Evolutionary conservation across 768 basidiomycete genomes (phyloP), one percentile per base, ranked within the genome.

Genomic region (Xerocomellus dryophilus): DNA sequence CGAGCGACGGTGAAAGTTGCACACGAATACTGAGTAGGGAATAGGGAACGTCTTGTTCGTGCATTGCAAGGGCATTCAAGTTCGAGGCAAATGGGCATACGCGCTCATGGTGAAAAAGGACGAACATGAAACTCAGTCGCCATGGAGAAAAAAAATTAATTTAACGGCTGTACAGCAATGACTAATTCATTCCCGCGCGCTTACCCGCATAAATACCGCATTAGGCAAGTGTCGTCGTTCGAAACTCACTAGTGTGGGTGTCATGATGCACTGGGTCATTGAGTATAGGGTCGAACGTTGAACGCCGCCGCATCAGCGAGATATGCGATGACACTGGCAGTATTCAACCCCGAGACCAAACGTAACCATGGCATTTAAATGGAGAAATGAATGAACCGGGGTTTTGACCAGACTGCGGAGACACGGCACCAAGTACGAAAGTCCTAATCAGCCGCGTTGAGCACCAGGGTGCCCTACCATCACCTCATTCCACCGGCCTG

Each of bases 211-310:
- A 4, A 4, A 10, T 31, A 46, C 51, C 53, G 6, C 17, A 57
- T 66, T 44, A 43, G 59, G 67, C 50, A 70, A 23, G 58, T 65
- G 9, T 56, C 51, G 61, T 68, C 41, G 61, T 65, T 61, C 58
- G n/a, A n/a, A 27, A 25, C 36, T 35, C n/a, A n/a, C n/a, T 35
- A 44, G 51, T 34, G n/a, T 4, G 35, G 15, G 15, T 25, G 32
- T 10, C 29, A 18, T 12, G 27, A 1, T 25, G 41, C n/a, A n/a
- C n/a, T 12, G 5, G 20, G 29, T 29, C 29, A 29, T 29, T 10
- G 29, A 29, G 29, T 9, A 29, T 29, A 29, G 29, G 29, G 29
- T 10, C 25, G 25, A 32, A 12, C 5, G 11, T 12, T 32, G 32
- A 23, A 20, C 14, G 21, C 46, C 29, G 21, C 46, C 29, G 29